Evolutionary conservation across 495 filamentous ascomycete species (phyloP).

Genomic region (Neurospora tetraspora): DNA sequence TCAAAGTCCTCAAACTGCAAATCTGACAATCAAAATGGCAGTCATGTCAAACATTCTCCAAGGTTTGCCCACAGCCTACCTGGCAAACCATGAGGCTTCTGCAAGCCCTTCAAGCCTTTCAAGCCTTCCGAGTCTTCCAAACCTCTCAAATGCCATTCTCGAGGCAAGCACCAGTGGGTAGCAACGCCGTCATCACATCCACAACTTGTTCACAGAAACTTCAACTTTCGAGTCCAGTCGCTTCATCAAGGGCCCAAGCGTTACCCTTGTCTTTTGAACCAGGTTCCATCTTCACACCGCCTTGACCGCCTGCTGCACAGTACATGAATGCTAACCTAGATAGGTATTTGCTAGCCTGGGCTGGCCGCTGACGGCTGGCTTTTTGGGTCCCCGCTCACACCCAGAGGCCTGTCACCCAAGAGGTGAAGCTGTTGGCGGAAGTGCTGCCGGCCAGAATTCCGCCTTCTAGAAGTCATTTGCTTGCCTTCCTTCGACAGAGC

Average conservation of each 20-base stretch:
- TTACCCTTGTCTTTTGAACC: neutral
- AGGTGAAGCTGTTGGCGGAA: neutral
- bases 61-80: neutral
- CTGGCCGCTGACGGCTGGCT: neutral
- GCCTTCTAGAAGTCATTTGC: neutral
- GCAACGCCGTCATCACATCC: neutral
- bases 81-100: neutral
- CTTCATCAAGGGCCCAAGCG: neutral
- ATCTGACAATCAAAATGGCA: neutral
- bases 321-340: neutral
- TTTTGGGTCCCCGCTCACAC: neutral
- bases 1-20: neutral
- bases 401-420: neutral
- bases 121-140: neutral
- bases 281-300: neutral
- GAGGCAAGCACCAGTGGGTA: neutral
- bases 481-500: neutral
- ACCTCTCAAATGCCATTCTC: neutral
- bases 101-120: neutral
- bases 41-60: neutral
- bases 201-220: neutral
- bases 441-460: neutral
- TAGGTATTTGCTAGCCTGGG: neutral
- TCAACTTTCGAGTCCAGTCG: neutral
- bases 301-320: neutral